Evolutionary conservation across 805 yeast species (phyloP).

Genomic region (Saturnispora hagleri): DNA sequence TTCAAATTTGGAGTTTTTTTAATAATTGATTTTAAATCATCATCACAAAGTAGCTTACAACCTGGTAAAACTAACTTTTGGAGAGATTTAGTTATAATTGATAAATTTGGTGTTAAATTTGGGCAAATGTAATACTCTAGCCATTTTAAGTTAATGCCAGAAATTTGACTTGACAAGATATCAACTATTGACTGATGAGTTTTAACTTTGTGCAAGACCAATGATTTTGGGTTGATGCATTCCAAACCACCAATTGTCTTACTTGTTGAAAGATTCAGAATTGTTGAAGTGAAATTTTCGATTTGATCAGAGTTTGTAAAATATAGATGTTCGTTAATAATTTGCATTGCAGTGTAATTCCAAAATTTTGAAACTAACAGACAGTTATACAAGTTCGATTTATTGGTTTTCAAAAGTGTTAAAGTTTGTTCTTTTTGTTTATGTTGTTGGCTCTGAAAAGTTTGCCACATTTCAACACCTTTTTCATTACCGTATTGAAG

Average conservation of each 20-base stretch:
- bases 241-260: neutral
- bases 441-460: slow-evolving; percentile 11
- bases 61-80: slow-evolving; percentile 62
- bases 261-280: neutral
- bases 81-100: slow-evolving; percentile 34
- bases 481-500: slow-evolving; percentile 37
- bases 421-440: slow-evolving; percentile 4
- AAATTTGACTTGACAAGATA: slow-evolving; percentile 29
- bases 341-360: slow-evolving; percentile 43
- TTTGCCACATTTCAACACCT: slow-evolving; percentile 35
- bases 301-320: slow-evolving; percentile 42
- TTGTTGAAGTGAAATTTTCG: slow-evolving; percentile 12
- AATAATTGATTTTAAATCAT: slow-evolving; percentile 43
- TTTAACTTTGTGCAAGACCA: slow-evolving; percentile 60
- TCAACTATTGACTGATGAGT: slow-evolving; percentile 47
- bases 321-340: slow-evolving; percentile 46
- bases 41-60: slow-evolving; percentile 51
- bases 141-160: slow-evolving; percentile 49
- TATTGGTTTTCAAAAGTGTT: slow-evolving; percentile 2
- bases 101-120: slow-evolving; percentile 44
- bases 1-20: slow-evolving; percentile 48
- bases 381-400: slow-evolving; percentile 46
- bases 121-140: slow-evolving; percentile 83
- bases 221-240: slow-evolving; percentile 23
- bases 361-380: slow-evolving; percentile 62